phyloP scores from a whole-genome alignment of 1,284 basidiomycete genomes.

The Coniferiporia sulphurascens region DNA sequence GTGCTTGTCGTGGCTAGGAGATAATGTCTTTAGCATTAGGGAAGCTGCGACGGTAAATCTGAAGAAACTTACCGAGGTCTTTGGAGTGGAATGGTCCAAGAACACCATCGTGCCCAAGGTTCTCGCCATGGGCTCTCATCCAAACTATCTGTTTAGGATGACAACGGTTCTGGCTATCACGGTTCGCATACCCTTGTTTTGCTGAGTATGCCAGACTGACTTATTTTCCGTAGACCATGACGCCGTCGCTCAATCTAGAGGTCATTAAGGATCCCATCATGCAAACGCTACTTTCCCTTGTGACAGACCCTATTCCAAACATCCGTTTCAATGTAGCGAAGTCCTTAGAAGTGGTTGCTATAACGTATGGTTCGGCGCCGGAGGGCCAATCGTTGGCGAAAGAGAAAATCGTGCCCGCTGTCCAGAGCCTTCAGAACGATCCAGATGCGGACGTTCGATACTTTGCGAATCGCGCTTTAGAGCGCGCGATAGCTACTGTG shows the following conservation, averaged over 20 bases:
- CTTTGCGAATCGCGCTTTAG: slow-evolving; percentile 69
- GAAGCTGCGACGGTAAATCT: slow-evolving; percentile 97
- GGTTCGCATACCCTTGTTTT: slow-evolving; percentile 43
- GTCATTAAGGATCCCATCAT: slow-evolving; percentile 87
- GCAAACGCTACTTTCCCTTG: slow-evolving; percentile 80
- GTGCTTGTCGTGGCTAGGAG: slow-evolving; percentile 99
- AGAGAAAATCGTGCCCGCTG: slow-evolving; percentile 72
- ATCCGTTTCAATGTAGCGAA: slow-evolving; percentile 99
- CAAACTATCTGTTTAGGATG: slow-evolving; percentile 98
- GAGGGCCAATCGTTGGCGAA: slow-evolving; percentile 76
- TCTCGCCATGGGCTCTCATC: slow-evolving; percentile 95
- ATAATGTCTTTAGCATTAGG: slow-evolving; percentile 97
- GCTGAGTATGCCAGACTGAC: slow-evolving; percentile 16
- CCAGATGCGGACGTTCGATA: slow-evolving; percentile 94
- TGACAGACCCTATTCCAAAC: slow-evolving; percentile 94
- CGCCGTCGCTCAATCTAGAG: slow-evolving; percentile 85
- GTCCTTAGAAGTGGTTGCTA: slow-evolving; percentile 82
- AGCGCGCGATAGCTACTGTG: slow-evolving; percentile 40
- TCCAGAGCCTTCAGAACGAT: slow-evolving; percentile 89
- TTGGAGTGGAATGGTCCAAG: slow-evolving; percentile 97
- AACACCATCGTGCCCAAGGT: slow-evolving; percentile 96
- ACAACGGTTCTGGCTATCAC: slow-evolving; percentile 99
- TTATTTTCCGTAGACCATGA: slow-evolving; percentile 67
- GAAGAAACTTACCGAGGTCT: slow-evolving; percentile 97
- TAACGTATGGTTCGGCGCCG: slow-evolving; percentile 57